Conservation (phyloP, 1,284 basidiomycete species). For the Coniferiporia sulphurascens region DNA sequence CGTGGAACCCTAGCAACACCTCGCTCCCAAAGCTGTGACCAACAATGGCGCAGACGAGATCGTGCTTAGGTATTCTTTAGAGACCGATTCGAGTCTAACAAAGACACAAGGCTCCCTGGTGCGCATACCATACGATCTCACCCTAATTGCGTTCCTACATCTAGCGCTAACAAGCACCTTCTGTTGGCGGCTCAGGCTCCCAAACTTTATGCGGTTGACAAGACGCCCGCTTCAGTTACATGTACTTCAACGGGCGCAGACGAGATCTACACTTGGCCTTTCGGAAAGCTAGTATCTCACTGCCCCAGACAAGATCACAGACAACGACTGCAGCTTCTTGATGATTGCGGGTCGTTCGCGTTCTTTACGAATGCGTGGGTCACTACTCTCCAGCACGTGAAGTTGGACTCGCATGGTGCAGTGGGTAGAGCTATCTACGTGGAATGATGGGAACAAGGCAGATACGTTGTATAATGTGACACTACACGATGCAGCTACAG, state of each 20-base stretch:
- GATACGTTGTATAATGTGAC: too few relatives aligned
- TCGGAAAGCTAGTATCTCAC: slow-evolving; percentile 17
- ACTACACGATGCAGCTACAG: slow-evolving; percentile 28
- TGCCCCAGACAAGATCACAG: slow-evolving; percentile 23
- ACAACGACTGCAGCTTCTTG: slow-evolving; percentile 27
- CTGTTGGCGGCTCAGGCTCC: slow-evolving; percentile 21
- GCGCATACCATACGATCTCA: slow-evolving; percentile 21
- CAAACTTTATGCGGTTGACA: too few relatives aligned
- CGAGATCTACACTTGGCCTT: slow-evolving; percentile 27
- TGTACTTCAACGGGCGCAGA: slow-evolving; percentile 26
- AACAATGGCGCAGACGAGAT: slow-evolving; percentile 21
- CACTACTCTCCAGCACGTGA: slow-evolving; percentile 34
- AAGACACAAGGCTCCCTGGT: slow-evolving; percentile 29
- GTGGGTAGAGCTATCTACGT: slow-evolving; percentile 17
- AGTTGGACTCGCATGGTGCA: slow-evolving; percentile 34
- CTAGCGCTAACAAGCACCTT: not conserved
- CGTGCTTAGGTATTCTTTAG: slow-evolving; percentile 26
- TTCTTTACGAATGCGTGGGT: slow-evolving; percentile 31
- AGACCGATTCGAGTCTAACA: slow-evolving; percentile 25
- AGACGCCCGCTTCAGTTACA: not conserved
- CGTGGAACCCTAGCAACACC: too few relatives aligned
- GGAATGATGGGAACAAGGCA: slow-evolving; percentile 6
- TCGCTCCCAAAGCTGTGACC: too few relatives aligned
- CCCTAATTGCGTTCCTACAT: not conserved
- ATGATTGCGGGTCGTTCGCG: slow-evolving; percentile 26